A percentile compares a stretch with the other conserved stretches of the same genome.
Evolutionary conservation across 495 filamentous ascomycete species (phyloP).

Genomic region (Daldinia childiae): DNA sequence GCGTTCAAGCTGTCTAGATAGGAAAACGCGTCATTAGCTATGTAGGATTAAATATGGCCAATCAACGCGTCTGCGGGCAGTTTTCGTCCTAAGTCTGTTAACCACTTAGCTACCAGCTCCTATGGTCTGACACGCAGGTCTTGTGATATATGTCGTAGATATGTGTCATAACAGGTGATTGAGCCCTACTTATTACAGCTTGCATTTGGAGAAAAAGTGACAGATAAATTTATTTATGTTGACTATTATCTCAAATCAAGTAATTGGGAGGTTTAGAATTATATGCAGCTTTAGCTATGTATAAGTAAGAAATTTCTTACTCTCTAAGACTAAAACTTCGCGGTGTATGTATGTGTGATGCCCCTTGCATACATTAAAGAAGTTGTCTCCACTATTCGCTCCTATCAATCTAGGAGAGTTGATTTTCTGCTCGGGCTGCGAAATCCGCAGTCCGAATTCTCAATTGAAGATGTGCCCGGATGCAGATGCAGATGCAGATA

Average conservation of each 20-base stretch:
- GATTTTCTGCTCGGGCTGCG: not conserved
- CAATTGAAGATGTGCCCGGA: not conserved
- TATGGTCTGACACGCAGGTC: constrained; percentile 24
- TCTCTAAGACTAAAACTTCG: not conserved
- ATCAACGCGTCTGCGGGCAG: constrained; percentile 15
- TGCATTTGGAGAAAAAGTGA: constrained; percentile 2
- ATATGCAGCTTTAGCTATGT: not conserved
- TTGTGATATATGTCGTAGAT: constrained; percentile 12
- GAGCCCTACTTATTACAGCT: constrained; percentile 6
- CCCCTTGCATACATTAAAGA: not conserved
- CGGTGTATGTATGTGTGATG: not conserved
- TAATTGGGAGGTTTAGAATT: not conserved
- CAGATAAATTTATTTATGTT: not conserved
- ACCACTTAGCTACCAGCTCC: constrained; percentile 13
- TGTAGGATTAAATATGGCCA: constrained; percentile 9
- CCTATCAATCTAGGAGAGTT: not conserved
- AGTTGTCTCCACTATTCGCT: not conserved
- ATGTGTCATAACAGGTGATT: constrained; percentile 22
- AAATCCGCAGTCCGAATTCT: not conserved
- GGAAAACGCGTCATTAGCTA: constrained; percentile 26
- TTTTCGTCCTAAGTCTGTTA: constrained; percentile 25
- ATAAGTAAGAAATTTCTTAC: not conserved
- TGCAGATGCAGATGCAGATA: not conserved
- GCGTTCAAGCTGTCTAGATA: constrained; percentile 15
- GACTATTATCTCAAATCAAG: not conserved